Base-by-base conservation (phyloP, 306 rosid genomes). In the Prunus davidiana region DNA sequence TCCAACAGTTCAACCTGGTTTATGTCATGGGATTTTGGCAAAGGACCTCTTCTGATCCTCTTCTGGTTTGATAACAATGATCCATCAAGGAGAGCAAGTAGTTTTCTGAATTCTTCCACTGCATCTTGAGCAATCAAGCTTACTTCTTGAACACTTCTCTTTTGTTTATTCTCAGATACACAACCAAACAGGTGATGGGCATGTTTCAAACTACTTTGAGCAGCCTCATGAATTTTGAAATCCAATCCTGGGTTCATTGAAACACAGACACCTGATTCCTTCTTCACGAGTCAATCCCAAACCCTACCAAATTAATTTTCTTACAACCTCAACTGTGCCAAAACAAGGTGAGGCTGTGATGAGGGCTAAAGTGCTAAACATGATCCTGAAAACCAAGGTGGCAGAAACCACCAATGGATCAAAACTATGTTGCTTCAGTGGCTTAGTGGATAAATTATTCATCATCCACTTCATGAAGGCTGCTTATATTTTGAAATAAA, bases 1-100 rank as follows among this genome's bases (percentile, higher is more conserved):
- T 79, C 78, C 78, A 79, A 66, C 51, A 79, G 41, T 57, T 79
- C 78, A 73, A 56, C 69, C 38, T 30, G 78, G 68, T 79, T 79
- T 41, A 79, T 20, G 69, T 52, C 73, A 12, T n/a, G 49, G 69
- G 30, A 72, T 41, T 72, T 46, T 16, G 74, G 82, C 63, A 79
- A 24, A 50, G 82, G 82, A 73, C 78, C 78, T 20, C 74, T 80
- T 34, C 70, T 80, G 47, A 74, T 80, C 57, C 79, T 80, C 65
- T 51, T 74, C 15, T 16, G 68, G 74, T 80, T 51, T 34, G 83
- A 80, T 46, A 69, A 27, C 56, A 24, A 12, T 5, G 76, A 60
- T 68, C 71, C 60, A 49, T 74, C 51, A 1, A 80, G 79, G 32
- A 80, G 79, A 50, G 43, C 12, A 63, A 80, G 71, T 20, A 80